phyloP scores from a whole-genome alignment of 2,329 filamentous ascomycete genomes.

The Nannizzia gypsea region DNA sequence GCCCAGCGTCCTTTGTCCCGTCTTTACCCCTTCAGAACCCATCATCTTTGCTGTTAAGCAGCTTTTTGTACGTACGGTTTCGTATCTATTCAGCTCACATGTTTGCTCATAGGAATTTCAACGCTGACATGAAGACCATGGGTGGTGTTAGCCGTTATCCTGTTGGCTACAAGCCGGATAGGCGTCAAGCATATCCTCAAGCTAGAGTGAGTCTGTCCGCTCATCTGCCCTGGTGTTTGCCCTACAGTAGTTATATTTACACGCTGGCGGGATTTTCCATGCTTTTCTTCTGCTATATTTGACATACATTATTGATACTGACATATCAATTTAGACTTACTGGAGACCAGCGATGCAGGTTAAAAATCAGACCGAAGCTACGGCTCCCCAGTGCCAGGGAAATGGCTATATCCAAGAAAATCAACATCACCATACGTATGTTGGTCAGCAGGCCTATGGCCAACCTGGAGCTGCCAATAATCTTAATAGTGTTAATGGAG shows the following conservation, averaged over 20 bases:
- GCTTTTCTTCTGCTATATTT: too few species aligned
- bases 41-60: not conserved
- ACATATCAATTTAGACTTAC: not conserved
- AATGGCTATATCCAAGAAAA: conserved; percentile 19
- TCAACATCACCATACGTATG: conserved; percentile 17
- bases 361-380: conserved; percentile 20
- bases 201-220: not conserved
- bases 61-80: not conserved
- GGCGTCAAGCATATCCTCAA: conserved; percentile 3
- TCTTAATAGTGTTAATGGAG: conserved; percentile 15
- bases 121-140: conserved; percentile 4
- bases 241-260: too few species aligned
- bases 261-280: too few species aligned
- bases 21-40: not conserved
- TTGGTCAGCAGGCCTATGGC: conserved; percentile 16
- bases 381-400: conserved; percentile 17
- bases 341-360: conserved; percentile 1
- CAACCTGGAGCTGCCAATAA: conserved; percentile 10
- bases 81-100: not conserved
- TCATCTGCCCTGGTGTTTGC: too few species aligned
- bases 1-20: not conserved
- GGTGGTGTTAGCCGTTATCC: not conserved
- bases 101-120: not conserved
- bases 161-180: conserved; percentile 1
- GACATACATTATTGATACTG: not conserved